These are phyloP conservation scores for Aspergillus novoparasiticus DNA, from an alignment of 2,329 filamentous ascomycete genomes.

Conservation along the genomic window DNA sequence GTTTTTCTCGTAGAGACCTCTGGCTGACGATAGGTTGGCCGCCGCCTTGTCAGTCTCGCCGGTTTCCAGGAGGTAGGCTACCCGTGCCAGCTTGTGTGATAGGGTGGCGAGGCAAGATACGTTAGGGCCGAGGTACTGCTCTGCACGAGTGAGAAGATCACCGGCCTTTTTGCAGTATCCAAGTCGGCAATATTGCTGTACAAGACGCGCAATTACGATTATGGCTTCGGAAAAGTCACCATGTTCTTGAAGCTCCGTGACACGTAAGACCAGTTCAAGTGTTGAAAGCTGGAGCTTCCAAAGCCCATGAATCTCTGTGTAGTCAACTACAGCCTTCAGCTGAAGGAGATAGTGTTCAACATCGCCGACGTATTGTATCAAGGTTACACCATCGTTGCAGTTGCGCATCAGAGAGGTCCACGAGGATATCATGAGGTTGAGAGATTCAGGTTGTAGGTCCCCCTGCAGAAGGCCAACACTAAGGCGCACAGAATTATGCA, in stretches of 20 bases:
- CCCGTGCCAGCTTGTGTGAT: conserved; percentile 68
- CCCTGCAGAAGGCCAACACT: conserved; percentile 39
- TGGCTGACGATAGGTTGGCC: conserved; percentile 35
- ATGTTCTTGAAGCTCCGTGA: conserved; percentile 49
- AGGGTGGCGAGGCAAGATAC: conserved; percentile 51
- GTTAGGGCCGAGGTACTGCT: conserved; percentile 47
- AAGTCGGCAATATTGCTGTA: conserved; percentile 59
- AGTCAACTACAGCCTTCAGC: conserved; percentile 58
- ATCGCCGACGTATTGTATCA: conserved; percentile 54
- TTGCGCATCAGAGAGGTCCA: conserved; percentile 46
- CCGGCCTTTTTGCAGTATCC: conserved; percentile 64
- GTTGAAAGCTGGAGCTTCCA: conserved; percentile 52
- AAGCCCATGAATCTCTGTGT: conserved; percentile 59
- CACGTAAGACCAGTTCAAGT: conserved; percentile 52
- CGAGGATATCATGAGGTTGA: conserved; percentile 35
- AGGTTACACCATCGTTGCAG: conserved; percentile 45
- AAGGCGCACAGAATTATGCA: conserved; percentile 39
- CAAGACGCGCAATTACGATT: conserved; percentile 50
- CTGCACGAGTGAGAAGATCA: conserved; percentile 60
- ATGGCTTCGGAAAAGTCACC: conserved; percentile 43
- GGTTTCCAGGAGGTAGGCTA: conserved; percentile 72
- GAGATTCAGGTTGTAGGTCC: conserved; percentile 26
- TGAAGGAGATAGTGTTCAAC: conserved; percentile 52
- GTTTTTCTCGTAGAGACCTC: conserved; percentile 35
- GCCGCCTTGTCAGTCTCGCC: conserved; percentile 65